These are phyloP conservation scores for Aspergillus carbonarius DNA, from an alignment of 2,329 filamentous ascomycete species.

Conservation along the genomic window DNA sequence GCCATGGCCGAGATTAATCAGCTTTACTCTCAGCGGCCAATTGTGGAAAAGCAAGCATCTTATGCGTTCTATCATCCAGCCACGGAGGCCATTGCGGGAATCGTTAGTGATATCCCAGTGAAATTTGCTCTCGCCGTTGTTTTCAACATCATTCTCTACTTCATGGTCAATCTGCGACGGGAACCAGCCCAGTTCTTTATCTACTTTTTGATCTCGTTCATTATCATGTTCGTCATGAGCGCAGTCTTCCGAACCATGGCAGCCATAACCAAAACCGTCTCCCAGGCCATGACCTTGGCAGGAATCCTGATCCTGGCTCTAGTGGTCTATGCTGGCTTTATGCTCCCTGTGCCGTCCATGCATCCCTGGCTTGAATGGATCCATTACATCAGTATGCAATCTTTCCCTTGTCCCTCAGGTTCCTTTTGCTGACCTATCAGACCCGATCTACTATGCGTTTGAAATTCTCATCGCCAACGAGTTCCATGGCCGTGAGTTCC, in stretches of 20 bases:
- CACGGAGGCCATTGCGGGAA: slow-evolving; percentile 6
- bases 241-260: slow-evolving; percentile 79
- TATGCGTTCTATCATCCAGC: slow-evolving; percentile 24
- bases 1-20: slow-evolving; percentile 61
- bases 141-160: slow-evolving; percentile 79
- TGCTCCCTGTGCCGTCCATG: slow-evolving; percentile 56
- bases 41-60: slow-evolving; percentile 21
- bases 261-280: slow-evolving; percentile 65
- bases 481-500: slow-evolving; percentile 65
- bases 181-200: slow-evolving; percentile 78
- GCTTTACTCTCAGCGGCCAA: slow-evolving; percentile 17
- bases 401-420: not conserved
- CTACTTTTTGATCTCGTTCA: slow-evolving; percentile 73
- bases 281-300: slow-evolving; percentile 54
- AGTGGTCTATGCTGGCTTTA: slow-evolving; percentile 48
- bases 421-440: not conserved
- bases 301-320: slow-evolving; percentile 43
- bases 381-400: slow-evolving; percentile 62
- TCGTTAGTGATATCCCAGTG: slow-evolving; percentile 58
- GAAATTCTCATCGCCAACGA: slow-evolving; percentile 82
- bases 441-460: slow-evolving; percentile 77
- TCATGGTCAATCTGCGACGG: slow-evolving; percentile 76
- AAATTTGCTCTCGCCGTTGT: slow-evolving; percentile 68
- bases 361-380: slow-evolving; percentile 77
- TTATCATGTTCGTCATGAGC: slow-evolving; percentile 71